Base-by-base conservation (phyloP, 306 rosid species). In the Albizia julibrissin region DNA sequence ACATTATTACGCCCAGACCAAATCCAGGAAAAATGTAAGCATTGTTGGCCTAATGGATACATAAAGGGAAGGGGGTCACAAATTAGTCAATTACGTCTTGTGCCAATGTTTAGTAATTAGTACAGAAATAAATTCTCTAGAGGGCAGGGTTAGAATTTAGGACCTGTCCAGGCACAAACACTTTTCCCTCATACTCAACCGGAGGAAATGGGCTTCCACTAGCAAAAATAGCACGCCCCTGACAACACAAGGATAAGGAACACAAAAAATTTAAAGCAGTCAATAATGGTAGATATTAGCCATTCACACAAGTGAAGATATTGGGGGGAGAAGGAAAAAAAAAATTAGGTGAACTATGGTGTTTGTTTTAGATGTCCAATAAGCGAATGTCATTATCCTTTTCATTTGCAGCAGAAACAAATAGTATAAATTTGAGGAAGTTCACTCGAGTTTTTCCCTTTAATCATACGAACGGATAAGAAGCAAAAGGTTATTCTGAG, bases 11-110 rank as follows among this genome's bases (percentile, higher is more conserved):
- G 68, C 99, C 99, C 33, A 95, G 89, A 84, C 98, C 99, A 40
- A 95, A 84, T 70, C 99, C 99, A 75, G 99, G 99, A 56, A 95
- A 95, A 56, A 95, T 88, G 95, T 95, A 95, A 10, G 99, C 99
- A 81, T 95, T 95, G 82, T 95, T 95, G 16, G 98, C 82, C 99
- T 95, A 88, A 80, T 86, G 16, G 49, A 77, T 73, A 85, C 82
- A 70, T 29, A 52, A 31, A 78, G 47, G 47, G 24, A 79, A 2
- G 26, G 19, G 9, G 14, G 3, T 58, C 54, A 69, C 43, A 80
- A 29, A 77, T 88, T 82, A 80, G 56, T 71, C 44, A 54, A 54
- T 12, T 66, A 24, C 70, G 79, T 70, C 69, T 65, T 14, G 47
- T 14, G 74, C 43, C 18, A 34, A n/a, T 10, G 27, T 65, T 37